A percentile compares a stretch with the other conserved stretches of the same genome.
Conservation (phyloP, 768 basidiomycete genomes). For the Hemileccinum impolitum region DNA sequence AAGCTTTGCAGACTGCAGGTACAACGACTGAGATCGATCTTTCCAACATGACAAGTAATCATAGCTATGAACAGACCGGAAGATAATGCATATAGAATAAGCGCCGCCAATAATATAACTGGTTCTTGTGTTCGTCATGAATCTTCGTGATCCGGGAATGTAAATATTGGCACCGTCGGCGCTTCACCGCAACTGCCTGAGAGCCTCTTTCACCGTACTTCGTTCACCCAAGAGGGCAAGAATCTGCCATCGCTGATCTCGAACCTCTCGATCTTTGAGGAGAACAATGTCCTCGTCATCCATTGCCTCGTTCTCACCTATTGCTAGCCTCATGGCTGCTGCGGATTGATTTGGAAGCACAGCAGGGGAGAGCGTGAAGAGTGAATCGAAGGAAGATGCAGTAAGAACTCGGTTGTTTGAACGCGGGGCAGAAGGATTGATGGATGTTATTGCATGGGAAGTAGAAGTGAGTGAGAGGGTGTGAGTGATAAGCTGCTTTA, state of each 20-base stretch:
- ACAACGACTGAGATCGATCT: too few relatives aligned
- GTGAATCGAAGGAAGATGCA: constrained; percentile 67
- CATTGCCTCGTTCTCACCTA: constrained; percentile 47
- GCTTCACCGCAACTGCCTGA: constrained; percentile 37
- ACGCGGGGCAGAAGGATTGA: constrained; percentile 51
- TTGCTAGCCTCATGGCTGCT: constrained; percentile 66
- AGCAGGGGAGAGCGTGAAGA: constrained; percentile 74
- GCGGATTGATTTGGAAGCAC: constrained; percentile 79
- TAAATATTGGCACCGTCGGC: background rate
- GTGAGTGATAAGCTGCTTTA: constrained; percentile 81
- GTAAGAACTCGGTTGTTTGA: constrained; percentile 49
- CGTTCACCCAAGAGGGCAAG: constrained; percentile 71
- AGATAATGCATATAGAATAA: too few relatives aligned
- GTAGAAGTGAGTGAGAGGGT: constrained; percentile 73
- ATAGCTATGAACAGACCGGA: too few relatives aligned
- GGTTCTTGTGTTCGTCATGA: background rate
- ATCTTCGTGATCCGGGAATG: background rate
- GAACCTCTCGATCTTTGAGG: constrained; percentile 60
- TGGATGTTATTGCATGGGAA: constrained; percentile 75
- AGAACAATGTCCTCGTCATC: constrained; percentile 48
- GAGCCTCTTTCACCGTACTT: constrained; percentile 64
- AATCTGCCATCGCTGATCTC: constrained; percentile 74
- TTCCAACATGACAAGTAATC: too few relatives aligned
- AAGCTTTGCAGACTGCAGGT: background rate
- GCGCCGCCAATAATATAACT: too few relatives aligned